Evolutionary conservation across 2,329 filamentous ascomycete genomes (phyloP), one percentile per base, ranked within the genome.

Genomic region (Sordariomycetes sp.): DNA sequence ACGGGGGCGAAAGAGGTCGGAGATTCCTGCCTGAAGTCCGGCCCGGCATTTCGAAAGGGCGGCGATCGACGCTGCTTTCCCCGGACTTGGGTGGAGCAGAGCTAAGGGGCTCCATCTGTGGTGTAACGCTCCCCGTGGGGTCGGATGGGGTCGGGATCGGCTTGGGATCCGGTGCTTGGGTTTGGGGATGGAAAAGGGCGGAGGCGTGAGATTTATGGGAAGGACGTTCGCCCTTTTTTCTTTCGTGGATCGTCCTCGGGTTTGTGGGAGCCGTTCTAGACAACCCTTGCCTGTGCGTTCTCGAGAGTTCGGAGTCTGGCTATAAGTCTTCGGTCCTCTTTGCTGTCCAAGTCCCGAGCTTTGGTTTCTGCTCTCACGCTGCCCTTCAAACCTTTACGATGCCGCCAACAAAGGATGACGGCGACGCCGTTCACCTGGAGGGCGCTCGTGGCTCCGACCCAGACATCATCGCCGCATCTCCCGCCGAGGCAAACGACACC

Each of bases 381-480:
- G 3, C 46, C 22, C 20, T 20, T 11, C n/a, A 11, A 14, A 18
- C 2, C 20, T 11, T 6, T 3, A 50, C 20, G 59, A 59, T 22
- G 43, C 61, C 59, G 58, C 46, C 34, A 16, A 51, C 52, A 8
- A 59, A 60, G 22, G 60, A 60, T 20, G 43, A 59, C 20, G 32
- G 7, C 28, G 56, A 58, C 56, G 43, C 56, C 32, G 54, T 58
- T 48, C 56, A 58, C 50, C 50, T 57, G 46, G 55, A 55, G 51
- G 28, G 12, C 14, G n/a, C 53, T 20, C 34, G 20, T 11, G 34
- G 3, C 34, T 10, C 34, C 24, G 34, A 54, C 11, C 34, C 57
- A 20, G 59, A 60, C 50, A 35, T 8, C 16, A 37, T 52, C n/a
- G 16, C 46, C 20, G 55, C 37, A 16, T 43, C 37, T 43, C 37